Evolutionary conservation across 179 eudicot genomes (phyloP), one percentile per base, ranked within the genome.

Genomic region (Sideroxylon spinosum): DNA sequence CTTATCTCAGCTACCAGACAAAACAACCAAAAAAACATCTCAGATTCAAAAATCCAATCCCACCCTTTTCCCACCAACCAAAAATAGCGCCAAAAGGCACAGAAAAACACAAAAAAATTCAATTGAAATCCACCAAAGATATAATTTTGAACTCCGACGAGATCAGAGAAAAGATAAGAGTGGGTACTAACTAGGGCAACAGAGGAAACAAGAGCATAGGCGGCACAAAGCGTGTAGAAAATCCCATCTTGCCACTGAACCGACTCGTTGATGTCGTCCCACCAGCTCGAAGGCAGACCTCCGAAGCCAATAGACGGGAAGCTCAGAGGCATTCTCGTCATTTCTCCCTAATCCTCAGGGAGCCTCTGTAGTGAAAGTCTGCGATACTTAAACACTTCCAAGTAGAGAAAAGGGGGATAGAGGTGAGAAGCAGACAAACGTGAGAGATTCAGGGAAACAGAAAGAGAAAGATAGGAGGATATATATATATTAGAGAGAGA

Each of bases 141-240:
- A 37, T 37, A 37, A 37, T 37, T 37, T 37, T 37, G 44, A 37
- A 37, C 44, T 37, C 55, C 28, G 6, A 52, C 23, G 53, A 8
- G 46, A 37, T 23, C 22, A 71, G 17, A 13, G 9, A 23, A 11
- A 22, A 49, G 67, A 73, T 61, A 46, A 49, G 68, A 64, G 57
- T 52, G 22, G 28, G 52, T 82, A 94, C 98, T 84, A 94, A 94
- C 98, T 84, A 94, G 79, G 60, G 98, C 98, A 74, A 85, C 83
- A 66, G 81, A 57, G 65, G 97, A 92, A 57, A 92, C 93, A 59
- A 90, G 85, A 78, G 91, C 91, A 78, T 86, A 94, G 62, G 86
- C 82, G 28, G 87, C 91, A 84, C 84, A 88, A 64, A 94, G 92
- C 59, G 91, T 60, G 88, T 77, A 90, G 79, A 92, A 92, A 64